phyloP scores from a whole-genome alignment of 176 grass and related monocot genomes.

The Otatea glauca region DNA sequence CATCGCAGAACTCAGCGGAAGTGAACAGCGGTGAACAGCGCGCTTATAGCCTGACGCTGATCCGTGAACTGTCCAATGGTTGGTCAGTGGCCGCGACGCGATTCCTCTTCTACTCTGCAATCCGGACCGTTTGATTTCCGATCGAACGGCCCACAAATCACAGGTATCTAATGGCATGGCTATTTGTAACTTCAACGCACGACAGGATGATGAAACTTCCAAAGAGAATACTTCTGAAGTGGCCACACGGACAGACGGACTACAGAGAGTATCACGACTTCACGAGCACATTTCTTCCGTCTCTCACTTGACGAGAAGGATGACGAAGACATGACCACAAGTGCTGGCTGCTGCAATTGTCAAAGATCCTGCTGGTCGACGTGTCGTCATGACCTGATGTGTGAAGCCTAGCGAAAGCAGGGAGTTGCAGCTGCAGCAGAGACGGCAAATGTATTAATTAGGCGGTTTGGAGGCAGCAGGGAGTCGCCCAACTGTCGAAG shows the following conservation, averaged over 20 bases:
- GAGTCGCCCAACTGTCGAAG: not conserved
- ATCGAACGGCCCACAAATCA: not conserved
- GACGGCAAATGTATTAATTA: constrained; percentile 32
- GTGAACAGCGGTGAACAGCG: too few relatives aligned
- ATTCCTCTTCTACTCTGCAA: not conserved
- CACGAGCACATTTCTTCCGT: too few relatives aligned
- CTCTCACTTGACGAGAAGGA: too few relatives aligned
- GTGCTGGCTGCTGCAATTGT: not conserved
- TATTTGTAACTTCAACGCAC: not conserved
- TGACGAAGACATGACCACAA: not conserved
- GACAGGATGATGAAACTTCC: not conserved
- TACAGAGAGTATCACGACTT: too few relatives aligned
- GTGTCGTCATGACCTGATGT: not conserved
- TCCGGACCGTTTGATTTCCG: not conserved
- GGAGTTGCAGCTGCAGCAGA: not conserved
- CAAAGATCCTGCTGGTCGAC: too few relatives aligned
- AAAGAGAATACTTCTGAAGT: not conserved
- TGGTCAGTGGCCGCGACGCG: not conserved
- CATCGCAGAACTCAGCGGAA: too few relatives aligned
- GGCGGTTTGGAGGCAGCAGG: too few relatives aligned
- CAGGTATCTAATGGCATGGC: not conserved
- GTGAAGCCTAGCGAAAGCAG: not conserved
- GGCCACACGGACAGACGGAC: too few relatives aligned
- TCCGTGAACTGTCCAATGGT: too few relatives aligned
- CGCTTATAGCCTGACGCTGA: too few relatives aligned